These are phyloP conservation scores for Eruca vesicaria DNA, from an alignment of 441 rosid genomes.

Conservation along the genomic window DNA sequence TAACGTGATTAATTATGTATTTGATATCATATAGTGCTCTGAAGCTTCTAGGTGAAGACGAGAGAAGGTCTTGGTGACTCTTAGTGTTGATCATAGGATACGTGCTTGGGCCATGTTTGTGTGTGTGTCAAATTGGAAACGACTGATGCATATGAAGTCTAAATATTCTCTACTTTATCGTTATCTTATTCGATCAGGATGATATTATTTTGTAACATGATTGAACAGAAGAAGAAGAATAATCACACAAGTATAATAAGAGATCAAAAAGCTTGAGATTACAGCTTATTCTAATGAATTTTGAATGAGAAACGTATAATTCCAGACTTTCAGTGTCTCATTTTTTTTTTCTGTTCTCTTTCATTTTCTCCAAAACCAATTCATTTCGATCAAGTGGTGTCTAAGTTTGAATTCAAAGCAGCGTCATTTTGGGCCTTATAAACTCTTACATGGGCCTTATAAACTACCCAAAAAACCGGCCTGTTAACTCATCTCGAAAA, in stretches of 20 bases:
- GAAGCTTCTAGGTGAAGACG: not conserved
- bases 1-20: not conserved
- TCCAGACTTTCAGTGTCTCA: not conserved
- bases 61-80: not conserved
- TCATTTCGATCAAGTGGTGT: not conserved
- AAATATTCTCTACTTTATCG: not conserved
- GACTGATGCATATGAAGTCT: not conserved
- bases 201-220: not conserved
- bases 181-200: not conserved
- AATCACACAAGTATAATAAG: not conserved
- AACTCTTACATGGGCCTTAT: not conserved
- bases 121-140: not conserved
- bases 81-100: not conserved
- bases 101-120: not conserved
- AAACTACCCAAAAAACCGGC: not conserved
- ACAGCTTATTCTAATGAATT: not conserved
- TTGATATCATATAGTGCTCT: not conserved
- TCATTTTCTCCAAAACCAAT: not conserved
- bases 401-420: not conserved
- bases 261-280: not conserved
- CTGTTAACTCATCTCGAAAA: not conserved
- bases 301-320: not conserved
- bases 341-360: too few species aligned
- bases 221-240: not conserved
- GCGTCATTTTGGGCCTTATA: not conserved